Evolutionary conservation across 305 asterid genomes (phyloP), one percentile per base, ranked within the genome.

Genomic region (Fraxinus angustifolia): DNA sequence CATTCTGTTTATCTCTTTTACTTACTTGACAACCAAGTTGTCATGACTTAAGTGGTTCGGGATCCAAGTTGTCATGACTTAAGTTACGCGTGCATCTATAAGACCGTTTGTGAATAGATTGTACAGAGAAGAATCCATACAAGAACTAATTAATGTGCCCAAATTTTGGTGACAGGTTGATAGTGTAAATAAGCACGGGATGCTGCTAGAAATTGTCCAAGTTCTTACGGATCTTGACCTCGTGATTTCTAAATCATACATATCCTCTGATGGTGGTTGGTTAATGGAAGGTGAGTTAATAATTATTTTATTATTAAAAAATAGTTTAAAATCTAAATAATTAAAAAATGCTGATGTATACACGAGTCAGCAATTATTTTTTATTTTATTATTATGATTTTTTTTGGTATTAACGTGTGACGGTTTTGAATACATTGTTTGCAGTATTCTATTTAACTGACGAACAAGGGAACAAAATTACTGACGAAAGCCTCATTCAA

Each of bases 241-340:
- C 74, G 84, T 93, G n/a, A 95, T 95, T 67, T 89, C 93, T 86
- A 95, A 93, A 88, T 95, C 99, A 10, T 93, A 95, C 91, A 91
- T 95, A 84, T 89, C 93, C 75, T 92, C 99, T 12, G 99, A 95
- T 80, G 99, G 99, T 79, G 93, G 94, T 82, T 95, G 98, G 99
- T 83, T 93, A 86, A 95, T 95, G 98, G 98, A 95, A 85, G 99
- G 99, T 95, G 45, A 82, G 93, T 84, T 16, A 0, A 70, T 26
- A 33, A 8, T 35, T 36, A 74, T 19, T 60, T 84, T 21, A 33
- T 23, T 56, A 21, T n/a, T 33, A 71, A 28, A 75, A n/a, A 58
- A 42, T 45, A 78, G 31, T 50, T 75, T 30, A 6, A 6, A n/a
- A 17, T 23, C 26, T 23, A 23, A 23, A 23, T 23, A 23, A 23